These are phyloP conservation scores for Saksenaea oblongispora DNA, from an alignment of 371 early-diverging fungal species.

Conservation along the genomic window DNA sequence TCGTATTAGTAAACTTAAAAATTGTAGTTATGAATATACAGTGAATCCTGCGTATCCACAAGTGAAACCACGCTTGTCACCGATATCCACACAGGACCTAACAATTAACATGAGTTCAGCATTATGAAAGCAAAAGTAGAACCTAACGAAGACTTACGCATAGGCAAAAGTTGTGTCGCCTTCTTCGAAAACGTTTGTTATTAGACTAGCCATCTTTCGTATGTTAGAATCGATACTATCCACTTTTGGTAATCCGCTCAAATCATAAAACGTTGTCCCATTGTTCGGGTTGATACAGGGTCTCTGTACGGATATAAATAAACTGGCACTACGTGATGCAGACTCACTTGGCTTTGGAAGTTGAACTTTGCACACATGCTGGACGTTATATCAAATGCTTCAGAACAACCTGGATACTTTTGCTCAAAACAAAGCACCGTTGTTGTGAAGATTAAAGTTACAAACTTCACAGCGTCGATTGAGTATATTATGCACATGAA, in stretches of 20 bases:
- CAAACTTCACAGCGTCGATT: not conserved
- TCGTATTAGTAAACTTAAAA: not conserved
- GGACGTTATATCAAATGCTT: slow-evolving; percentile 4
- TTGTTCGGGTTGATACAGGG: slow-evolving; percentile 23
- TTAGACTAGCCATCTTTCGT: slow-evolving; percentile 28
- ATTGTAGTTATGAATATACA: slow-evolving; percentile 7
- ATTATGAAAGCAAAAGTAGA: not conserved
- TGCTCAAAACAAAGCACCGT: not conserved
- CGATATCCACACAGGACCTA: slow-evolving; percentile 36
- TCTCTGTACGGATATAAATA: slow-evolving; percentile 3
- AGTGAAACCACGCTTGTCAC: slow-evolving; percentile 43
- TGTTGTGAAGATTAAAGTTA: not conserved
- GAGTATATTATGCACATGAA: not conserved
- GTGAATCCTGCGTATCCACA: slow-evolving; percentile 59
- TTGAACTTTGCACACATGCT: slow-evolving; percentile 23
- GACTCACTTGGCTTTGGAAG: slow-evolving; percentile 20
- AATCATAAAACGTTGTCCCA: slow-evolving; percentile 33
- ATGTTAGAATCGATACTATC: slow-evolving; percentile 10
- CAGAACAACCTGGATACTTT: slow-evolving; percentile 15
- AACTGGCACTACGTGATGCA: slow-evolving; percentile 2
- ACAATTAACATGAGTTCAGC: not conserved
- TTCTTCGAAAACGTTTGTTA: slow-evolving; percentile 47
- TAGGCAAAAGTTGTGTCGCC: slow-evolving; percentile 31
- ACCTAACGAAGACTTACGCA: slow-evolving; percentile 24
- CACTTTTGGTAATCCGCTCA: slow-evolving; percentile 24